Percentiles rank a stretch among this genome's conserved stretches.
phyloP scores from a whole-genome alignment of 148 eudicot genomes.

The Oxyria digyna region DNA sequence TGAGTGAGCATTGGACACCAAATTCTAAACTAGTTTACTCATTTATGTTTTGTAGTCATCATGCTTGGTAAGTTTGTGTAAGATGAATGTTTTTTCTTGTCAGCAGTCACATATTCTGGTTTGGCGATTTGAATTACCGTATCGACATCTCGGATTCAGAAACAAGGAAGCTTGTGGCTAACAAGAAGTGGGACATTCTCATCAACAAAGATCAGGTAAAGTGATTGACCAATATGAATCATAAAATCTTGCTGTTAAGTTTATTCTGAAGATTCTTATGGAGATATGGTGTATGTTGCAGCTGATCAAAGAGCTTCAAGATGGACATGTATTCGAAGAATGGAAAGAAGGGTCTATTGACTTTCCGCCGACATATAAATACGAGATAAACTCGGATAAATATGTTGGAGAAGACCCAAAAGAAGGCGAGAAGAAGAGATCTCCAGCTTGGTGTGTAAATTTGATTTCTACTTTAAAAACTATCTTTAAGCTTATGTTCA shows the following conservation, averaged over 20 bases:
- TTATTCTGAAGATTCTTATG: no score
- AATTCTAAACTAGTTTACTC: background rate
- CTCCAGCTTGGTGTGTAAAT: slow-evolving; percentile 86
- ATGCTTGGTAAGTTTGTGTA: no score
- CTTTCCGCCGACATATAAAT: slow-evolving; percentile 92
- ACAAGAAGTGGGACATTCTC: slow-evolving; percentile 64
- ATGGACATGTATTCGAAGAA: slow-evolving; percentile 65
- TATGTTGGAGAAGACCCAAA: slow-evolving; percentile 68
- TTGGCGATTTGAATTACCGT: slow-evolving; percentile 96
- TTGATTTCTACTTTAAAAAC: background rate
- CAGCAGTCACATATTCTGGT: slow-evolving; percentile 96
- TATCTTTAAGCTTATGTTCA: no score
- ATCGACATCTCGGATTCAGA: slow-evolving; percentile 62
- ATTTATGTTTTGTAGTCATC: no score
- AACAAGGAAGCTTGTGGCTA: slow-evolving; percentile 59
- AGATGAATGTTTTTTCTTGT: slow-evolving; percentile 16
- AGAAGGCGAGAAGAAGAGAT: slow-evolving; percentile 85
- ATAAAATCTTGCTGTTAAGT: no score
- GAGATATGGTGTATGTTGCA: no score
- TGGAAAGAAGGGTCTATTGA: slow-evolving; percentile 78
- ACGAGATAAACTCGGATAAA: slow-evolving; percentile 60
- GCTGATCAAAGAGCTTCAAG: slow-evolving; percentile 62
- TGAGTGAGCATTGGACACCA: slow-evolving; percentile 44
- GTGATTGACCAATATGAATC: no score
- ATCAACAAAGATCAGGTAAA: slow-evolving; percentile 75